A percentile compares a stretch with the other conserved stretches of the same genome.
Evolutionary conservation across 176 grass and related monocot genomes (phyloP).

Genomic region (Phyllostachys edulis): DNA sequence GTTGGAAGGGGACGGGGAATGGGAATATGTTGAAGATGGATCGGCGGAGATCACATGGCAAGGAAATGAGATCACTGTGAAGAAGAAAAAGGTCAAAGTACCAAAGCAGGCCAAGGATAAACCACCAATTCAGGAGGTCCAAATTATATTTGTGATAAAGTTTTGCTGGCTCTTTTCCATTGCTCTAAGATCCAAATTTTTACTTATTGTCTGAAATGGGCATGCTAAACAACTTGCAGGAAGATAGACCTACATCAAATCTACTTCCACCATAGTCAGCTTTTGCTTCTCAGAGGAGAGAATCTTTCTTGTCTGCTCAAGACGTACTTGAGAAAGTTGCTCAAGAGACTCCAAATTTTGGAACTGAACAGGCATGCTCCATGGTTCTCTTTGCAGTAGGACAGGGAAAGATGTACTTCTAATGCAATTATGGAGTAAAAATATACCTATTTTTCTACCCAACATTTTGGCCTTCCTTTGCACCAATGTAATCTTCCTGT

Average conservation of each 20-base stretch:
- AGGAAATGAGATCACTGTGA: constrained; percentile 95
- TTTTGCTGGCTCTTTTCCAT: background rate
- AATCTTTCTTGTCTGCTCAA: constrained; percentile 62
- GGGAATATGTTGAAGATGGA: constrained; percentile 90
- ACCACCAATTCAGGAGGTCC: constrained; percentile 49
- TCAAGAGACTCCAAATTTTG: constrained; percentile 95
- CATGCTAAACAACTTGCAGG: constrained; percentile 50
- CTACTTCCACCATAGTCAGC: constrained; percentile 75
- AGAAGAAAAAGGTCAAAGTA: constrained; percentile 89
- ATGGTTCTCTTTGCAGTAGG: constrained; percentile 11
- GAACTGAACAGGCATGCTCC: constrained; percentile 79
- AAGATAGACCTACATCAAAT: constrained; percentile 95
- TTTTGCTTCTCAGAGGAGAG: constrained; percentile 55
- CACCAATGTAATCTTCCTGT: constrained; percentile 2
- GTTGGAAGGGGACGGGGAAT: constrained; percentile 56
- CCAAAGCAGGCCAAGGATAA: constrained; percentile 56
- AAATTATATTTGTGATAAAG: constrained; percentile 13
- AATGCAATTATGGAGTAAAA: constrained; percentile 4
- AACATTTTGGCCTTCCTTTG: constrained; percentile 9
- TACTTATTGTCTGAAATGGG: constrained; percentile 16
- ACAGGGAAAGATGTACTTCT: background rate
- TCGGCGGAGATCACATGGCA: constrained; percentile 92
- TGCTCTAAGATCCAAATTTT: constrained; percentile 15
- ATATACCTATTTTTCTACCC: background rate
- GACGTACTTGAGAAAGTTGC: constrained; percentile 88